Evolutionary conservation across 129 eudicot genomes (phyloP), one percentile per base, ranked within the genome.

Genomic region (Flaveria robusta): DNA sequence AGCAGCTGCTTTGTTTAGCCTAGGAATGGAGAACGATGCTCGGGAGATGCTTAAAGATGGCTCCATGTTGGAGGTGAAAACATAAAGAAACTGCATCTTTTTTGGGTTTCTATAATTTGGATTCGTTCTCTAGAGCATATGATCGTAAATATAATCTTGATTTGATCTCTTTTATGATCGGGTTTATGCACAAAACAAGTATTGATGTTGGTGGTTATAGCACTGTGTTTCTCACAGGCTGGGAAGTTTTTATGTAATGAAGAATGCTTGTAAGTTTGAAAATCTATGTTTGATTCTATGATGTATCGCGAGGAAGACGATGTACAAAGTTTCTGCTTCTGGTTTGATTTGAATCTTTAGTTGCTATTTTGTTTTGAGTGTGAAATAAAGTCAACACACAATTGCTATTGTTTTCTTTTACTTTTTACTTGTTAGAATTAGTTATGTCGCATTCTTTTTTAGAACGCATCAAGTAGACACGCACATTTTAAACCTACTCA

Each of bases 11-110:
- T 83, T 89, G 12, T 86, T 78, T 74, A 86, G 83, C 56, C 79
- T 89, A 12, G 94, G 94, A 37, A 89, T 89, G 94, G 91, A 86
- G 82, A 86, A 84, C 34, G 94, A 89, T 71, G 90, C 87, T 55
- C 68, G 20, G 7, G 88, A 86, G 24, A 86, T 82, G 52, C 93
- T 91, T 47, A 83, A 78, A 70, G 97, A 91, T 75, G 97, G 93
- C 24, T 71, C 89, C 1, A 74, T 70, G 15, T 72, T 91, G 76
- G 97, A 88, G 47, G 84, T 85, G 43, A 88, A 86, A 74, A 80
- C 84, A 43, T 81, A 84, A 77, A 62, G 34, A 37, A 66, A 72
- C 5, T 85, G 67, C 68, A 77, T 16, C 12, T 83, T 75, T 63
- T 75, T 63, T 26, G 5, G 63, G 56, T 18, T 68, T n/a, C 9